Conservation (phyloP, 768 basidiomycete species). For the Pholiota microspora region DNA sequence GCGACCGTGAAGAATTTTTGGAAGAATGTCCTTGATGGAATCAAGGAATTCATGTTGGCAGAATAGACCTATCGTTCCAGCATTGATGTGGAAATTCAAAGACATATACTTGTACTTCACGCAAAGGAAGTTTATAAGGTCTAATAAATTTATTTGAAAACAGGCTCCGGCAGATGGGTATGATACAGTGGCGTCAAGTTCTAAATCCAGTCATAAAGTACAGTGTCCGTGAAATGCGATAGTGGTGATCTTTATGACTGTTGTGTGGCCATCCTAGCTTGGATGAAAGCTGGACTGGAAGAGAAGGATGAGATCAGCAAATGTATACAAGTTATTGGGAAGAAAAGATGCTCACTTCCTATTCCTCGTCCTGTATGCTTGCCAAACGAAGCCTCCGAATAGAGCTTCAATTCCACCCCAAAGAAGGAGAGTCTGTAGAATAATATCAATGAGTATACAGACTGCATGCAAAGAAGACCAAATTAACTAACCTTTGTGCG, state of each 20-base stretch:
- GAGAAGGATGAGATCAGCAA: background rate
- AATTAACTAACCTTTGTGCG: conserved; percentile 24
- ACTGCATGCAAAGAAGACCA: background rate
- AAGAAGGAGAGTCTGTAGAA: conserved; percentile 29
- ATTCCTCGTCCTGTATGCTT: conserved; percentile 23
- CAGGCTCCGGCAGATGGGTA: conserved; percentile 3
- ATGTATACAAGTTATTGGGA: background rate
- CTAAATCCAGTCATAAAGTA: conserved; percentile 10
- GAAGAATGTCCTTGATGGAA: conserved; percentile 50
- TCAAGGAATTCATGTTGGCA: conserved; percentile 54
- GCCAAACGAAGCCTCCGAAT: conserved; percentile 27
- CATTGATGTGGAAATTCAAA: too few species aligned
- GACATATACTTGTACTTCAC: too few species aligned
- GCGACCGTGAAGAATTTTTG: conserved; percentile 65
- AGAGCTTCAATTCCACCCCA: conserved; percentile 33
- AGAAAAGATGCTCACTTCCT: conserved; percentile 15
- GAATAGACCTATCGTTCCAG: background rate
- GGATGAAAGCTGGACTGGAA: conserved; percentile 2
- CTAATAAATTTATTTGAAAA: too few species aligned
- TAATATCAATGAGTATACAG: background rate
- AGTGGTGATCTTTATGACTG: background rate
- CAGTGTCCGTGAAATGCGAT: background rate
- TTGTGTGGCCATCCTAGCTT: background rate
- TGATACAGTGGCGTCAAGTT: conserved; percentile 7
- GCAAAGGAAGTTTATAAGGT: too few species aligned